Evolutionary conservation across 2,329 filamentous ascomycete species (phyloP).

Genomic region (Penicillium sp.): DNA sequence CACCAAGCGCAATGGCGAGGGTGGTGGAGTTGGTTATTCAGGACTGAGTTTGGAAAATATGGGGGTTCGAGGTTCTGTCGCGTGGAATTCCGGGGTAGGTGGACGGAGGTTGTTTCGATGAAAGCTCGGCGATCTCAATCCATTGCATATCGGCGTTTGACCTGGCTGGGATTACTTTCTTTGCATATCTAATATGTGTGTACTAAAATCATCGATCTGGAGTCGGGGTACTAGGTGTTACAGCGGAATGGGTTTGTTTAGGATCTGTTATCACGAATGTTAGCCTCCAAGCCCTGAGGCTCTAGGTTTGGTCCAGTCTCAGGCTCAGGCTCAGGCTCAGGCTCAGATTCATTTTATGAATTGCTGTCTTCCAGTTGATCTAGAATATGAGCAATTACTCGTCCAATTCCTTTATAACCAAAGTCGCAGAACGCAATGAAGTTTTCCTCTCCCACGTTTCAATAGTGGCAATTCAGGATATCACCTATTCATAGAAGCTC

Average conservation of each 20-base stretch:
- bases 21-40: conserved; percentile 47
- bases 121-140: background rate
- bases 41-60: conserved; percentile 47
- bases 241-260: background rate
- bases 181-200: conserved; percentile 3
- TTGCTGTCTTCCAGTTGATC: too few species aligned
- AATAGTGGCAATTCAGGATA: too few species aligned
- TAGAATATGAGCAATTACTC: too few species aligned
- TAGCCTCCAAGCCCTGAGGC: background rate
- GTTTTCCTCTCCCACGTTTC: too few species aligned
- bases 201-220: background rate
- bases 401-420: too few species aligned
- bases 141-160: conserved; percentile 1
- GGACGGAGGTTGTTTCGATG: conserved; percentile 46
- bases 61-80: conserved; percentile 43
- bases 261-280: conserved; percentile 1
- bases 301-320: too few species aligned
- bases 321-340: too few species aligned
- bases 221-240: background rate
- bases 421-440: too few species aligned
- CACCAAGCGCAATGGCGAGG: conserved; percentile 49
- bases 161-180: background rate
- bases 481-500: too few species aligned
- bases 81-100: conserved; percentile 42
- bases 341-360: too few species aligned